Evolutionary conservation across 2,329 filamentous ascomycete genomes (phyloP), one percentile per base, ranked within the genome.

Genomic region (Ophiostoma australiae): DNA sequence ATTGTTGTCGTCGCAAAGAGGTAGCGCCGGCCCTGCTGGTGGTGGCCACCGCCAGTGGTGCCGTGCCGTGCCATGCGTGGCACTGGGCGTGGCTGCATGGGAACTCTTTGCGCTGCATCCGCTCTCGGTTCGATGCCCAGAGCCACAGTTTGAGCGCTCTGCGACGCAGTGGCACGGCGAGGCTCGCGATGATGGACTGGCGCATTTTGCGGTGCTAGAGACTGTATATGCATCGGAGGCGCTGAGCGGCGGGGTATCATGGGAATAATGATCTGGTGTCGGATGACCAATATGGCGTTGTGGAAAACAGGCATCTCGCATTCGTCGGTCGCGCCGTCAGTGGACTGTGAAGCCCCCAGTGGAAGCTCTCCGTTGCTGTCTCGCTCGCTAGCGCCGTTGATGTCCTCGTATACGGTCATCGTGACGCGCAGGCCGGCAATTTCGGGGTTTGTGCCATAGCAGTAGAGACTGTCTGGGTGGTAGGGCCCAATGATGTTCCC

Each of bases 361-460:
- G 63, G 63, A 13, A 66, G 35, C n/a, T 66, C 63, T 3, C 63
- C 67, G 23, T 63, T 48, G 33, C 2, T 44, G 37, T 37, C 48
- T 23, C 6, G 20, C 20, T 35, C 33, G 37, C 20, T 35, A 1
- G 3, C 37, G 65, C 41, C 58, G 31, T 20, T 8, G 15, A 67
- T 41, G 39, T 48, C 68, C 27, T 73, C 68, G 10, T 69, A 69
- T n/a, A 74, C 67, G 8, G 73, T 73, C 74, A 75, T 72, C 11
- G 74, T 75, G 31, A 75, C 74, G 4, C 74, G 74, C 70, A 75
- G 67, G 8, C 74, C 74, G 0, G 55, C 6, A 2, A 73, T 17
- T 10, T 74, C 72, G 1, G 73, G 63, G 71, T 73, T 72, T 2
- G 74, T 73, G 11, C 73, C 73, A 33, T 73, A 75, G 67, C 73